These are phyloP conservation scores for Peziza echinospora DNA, from an alignment of 495 filamentous ascomycete genomes.

Conservation along the genomic window DNA sequence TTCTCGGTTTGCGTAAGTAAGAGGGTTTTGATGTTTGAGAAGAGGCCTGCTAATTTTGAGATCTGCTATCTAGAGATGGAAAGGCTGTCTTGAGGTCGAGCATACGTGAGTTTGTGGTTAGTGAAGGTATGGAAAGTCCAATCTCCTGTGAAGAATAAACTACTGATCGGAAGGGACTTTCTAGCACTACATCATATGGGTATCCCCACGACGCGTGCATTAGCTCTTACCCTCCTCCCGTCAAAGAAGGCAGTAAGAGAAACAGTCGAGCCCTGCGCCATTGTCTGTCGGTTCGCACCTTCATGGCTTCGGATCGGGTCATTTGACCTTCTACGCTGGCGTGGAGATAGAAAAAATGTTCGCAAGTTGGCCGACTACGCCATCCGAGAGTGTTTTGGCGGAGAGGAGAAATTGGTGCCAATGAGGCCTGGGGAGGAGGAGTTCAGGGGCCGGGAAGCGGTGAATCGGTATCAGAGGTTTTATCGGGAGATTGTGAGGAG, in stretches of 20 bases:
- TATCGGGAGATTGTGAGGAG: slow-evolving; percentile 72
- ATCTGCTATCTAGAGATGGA: slow-evolving; percentile 50
- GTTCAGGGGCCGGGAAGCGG: slow-evolving; percentile 38
- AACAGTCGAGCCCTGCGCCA: slow-evolving; percentile 74
- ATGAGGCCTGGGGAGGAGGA: slow-evolving; percentile 32
- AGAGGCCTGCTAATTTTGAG: too few relatives aligned
- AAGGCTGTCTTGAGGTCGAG: slow-evolving; percentile 79
- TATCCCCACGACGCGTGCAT: slow-evolving; percentile 68
- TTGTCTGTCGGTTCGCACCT: slow-evolving; percentile 79
- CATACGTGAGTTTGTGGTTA: slow-evolving; percentile 83
- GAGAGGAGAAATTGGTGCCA: slow-evolving; percentile 59
- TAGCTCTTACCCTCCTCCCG: slow-evolving; percentile 59
- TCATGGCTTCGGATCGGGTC: slow-evolving; percentile 79
- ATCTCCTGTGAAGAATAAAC: too few relatives aligned
- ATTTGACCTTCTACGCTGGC: slow-evolving; percentile 67
- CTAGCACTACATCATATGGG: slow-evolving; percentile 45
- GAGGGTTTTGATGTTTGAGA: too few relatives aligned
- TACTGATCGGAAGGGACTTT: slow-evolving; percentile 1
- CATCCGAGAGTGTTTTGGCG: slow-evolving; percentile 64
- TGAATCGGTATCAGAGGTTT: slow-evolving; percentile 70
- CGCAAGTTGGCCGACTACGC: slow-evolving; percentile 56
- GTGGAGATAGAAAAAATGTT: slow-evolving; percentile 56
- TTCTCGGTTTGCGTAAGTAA: slow-evolving; percentile 56
- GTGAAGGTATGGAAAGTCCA: too few relatives aligned
- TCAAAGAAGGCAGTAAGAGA: slow-evolving; percentile 54